Conservation (phyloP, 441 rosid genomes). For the Gossypium davidsonii region DNA sequence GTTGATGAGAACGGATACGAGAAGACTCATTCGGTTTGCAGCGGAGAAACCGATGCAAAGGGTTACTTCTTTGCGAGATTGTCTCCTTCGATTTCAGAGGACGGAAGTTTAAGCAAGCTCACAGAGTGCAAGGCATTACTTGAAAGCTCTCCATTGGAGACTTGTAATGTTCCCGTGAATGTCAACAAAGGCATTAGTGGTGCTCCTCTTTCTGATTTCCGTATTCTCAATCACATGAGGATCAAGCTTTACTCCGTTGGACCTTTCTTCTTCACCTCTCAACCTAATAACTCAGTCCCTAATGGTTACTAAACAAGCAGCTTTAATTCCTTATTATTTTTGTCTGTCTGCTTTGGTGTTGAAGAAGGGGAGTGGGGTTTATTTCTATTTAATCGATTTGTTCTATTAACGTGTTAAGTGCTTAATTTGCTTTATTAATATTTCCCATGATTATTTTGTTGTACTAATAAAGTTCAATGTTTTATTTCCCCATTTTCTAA, state of each 20-base stretch:
- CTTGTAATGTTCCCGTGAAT: constrained; percentile 42
- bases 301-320: constrained; percentile 2
- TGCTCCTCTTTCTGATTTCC: constrained; percentile 32
- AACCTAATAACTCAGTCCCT: constrained; percentile 12
- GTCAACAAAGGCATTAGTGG: constrained; percentile 42
- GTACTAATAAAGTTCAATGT: background rate
- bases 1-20: constrained; percentile 31
- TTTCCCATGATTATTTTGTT: background rate
- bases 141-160: constrained; percentile 34
- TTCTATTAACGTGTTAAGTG: background rate
- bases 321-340: background rate
- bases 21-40: constrained; percentile 30
- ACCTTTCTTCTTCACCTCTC: constrained; percentile 41
- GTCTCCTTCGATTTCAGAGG: constrained; percentile 7
- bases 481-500: background rate
- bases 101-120: constrained; percentile 14
- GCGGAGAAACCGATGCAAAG: constrained; percentile 32
- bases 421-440: background rate
- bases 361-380: background rate
- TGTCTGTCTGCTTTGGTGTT: background rate
- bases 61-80: constrained; percentile 45
- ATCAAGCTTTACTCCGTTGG: constrained; percentile 41
- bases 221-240: constrained; percentile 26
- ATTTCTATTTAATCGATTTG: background rate
- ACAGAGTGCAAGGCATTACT: constrained; percentile 43